Conservation (phyloP, 164 flowering plant genomes). For the Vitis labrusca region DNA sequence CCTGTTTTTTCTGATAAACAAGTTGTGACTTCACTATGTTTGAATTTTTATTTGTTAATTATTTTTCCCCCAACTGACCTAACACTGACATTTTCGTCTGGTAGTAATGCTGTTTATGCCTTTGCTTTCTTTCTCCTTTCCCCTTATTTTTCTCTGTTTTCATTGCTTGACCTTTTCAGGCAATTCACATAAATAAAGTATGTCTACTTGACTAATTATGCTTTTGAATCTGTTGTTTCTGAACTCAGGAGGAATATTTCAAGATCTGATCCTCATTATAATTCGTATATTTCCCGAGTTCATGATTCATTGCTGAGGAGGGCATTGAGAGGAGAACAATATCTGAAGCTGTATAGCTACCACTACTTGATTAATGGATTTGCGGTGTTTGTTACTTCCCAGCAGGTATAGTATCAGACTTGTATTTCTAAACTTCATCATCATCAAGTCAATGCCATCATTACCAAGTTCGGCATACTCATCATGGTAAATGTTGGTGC, state of each 20-base stretch:
- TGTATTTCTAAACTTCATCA: not conserved
- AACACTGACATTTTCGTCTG: not conserved
- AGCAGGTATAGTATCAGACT: slow-evolving; percentile 56
- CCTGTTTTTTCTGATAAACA: not conserved
- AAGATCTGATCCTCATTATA: slow-evolving; percentile 37
- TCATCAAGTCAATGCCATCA: not conserved
- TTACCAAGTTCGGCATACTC: slow-evolving; percentile 3
- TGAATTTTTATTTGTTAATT: not conserved
- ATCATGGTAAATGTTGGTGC: not conserved
- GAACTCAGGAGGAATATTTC: slow-evolving; percentile 51
- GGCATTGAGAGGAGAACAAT: slow-evolving; percentile 77
- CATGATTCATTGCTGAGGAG: slow-evolving; percentile 80
- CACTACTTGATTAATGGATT: slow-evolving; percentile 95
- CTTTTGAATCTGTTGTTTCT: slow-evolving; percentile 6
- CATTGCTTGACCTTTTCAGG: not conserved
- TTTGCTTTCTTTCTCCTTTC: not conserved
- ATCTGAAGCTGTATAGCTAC: slow-evolving; percentile 90
- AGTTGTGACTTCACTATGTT: not conserved
- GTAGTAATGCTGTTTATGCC: no score
- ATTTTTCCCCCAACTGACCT: slow-evolving; percentile 1
- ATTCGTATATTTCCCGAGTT: slow-evolving; percentile 49
- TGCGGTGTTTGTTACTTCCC: slow-evolving; percentile 79
- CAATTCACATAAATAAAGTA: not conserved
- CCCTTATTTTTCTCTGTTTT: not conserved
- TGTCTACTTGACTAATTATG: slow-evolving; percentile 4